phyloP scores from a whole-genome alignment of 2,329 filamentous ascomycete genomes.

The Chaetoscypha palmicola region DNA sequence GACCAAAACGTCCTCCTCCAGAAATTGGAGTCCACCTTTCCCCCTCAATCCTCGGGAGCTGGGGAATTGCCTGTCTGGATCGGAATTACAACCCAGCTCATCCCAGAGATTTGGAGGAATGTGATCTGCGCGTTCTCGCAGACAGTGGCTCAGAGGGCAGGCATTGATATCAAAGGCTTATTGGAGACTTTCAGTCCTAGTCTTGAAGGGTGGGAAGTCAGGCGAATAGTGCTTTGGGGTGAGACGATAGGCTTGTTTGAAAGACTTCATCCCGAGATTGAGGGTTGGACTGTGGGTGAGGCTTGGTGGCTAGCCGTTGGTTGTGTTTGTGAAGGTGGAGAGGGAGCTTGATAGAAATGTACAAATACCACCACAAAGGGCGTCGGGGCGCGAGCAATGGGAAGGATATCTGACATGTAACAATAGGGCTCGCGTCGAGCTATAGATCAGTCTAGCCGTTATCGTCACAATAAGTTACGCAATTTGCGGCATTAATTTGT shows the following conservation, averaged over 20 bases:
- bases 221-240: conserved; percentile 53
- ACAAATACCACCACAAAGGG: no score
- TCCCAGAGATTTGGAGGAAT: conserved; percentile 56
- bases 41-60: conserved; percentile 35
- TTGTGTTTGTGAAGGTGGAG: conserved; percentile 3
- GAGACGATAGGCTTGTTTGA: conserved; percentile 35
- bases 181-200: conserved; percentile 49
- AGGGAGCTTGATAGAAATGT: no score
- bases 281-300: conserved; percentile 44
- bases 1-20: conserved; percentile 40
- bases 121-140: conserved; percentile 57
- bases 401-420: no score
- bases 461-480: no score
- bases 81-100: conserved; percentile 56
- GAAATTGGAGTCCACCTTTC: conserved; percentile 25
- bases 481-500: no score
- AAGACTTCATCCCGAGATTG: conserved; percentile 35
- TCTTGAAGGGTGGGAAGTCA: conserved; percentile 57
- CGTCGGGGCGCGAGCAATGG: no score
- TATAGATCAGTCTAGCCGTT: no score
- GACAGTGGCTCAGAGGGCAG: conserved; percentile 54
- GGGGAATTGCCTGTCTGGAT: conserved; percentile 64
- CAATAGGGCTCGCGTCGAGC: no score
- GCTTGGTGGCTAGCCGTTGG: conserved; percentile 62
- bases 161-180: conserved; percentile 46